Evolutionary conservation across 495 filamentous ascomycete species (phyloP), one percentile per base, ranked within the genome.

Genomic region (Geoglossum glabrum): DNA sequence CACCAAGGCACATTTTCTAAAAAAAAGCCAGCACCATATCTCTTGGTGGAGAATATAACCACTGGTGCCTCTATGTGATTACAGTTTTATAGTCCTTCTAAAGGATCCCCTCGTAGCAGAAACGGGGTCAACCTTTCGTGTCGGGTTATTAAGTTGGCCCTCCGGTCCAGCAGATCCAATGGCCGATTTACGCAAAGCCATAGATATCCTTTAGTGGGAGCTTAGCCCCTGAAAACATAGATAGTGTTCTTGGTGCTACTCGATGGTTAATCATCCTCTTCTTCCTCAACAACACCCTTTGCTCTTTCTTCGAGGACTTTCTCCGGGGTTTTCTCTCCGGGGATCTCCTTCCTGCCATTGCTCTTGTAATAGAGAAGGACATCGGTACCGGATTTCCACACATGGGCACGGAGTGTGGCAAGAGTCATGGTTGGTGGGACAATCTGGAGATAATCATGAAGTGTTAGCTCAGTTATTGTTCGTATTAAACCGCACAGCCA

Each of bases 301-400:
- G 15, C 54, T 40, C 25, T 56, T 27, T 45, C 54, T 27, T 56
- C 54, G 11, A 26, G 15, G 25, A 33, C 54, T 38, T 38, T 2
- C 30, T 56, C 54, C 17, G 54, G 33, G 13, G 54, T 38, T 15
- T 31, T 58, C 31, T 58, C 56, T 6, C 56, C 56, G 15, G 27
- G 45, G 58, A 69, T 68, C 45, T 70, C 68, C 67, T 86, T 86
- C 67, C 79, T 79, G 25, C 87, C 88, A 62, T 95, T 97, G 30
- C 86, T 76, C 65, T 89, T 90, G 76, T 97, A 98, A 61, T 86
- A 79, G 36, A 98, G 72, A 30, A 93, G 68, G 64, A 98, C 85
- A 68, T 98, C 92, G 55, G 84, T 87, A 13, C 86, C 85, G 26
- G 83, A 85, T 61, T 92, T 86, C 92, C 93, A 98, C 49, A 97